phyloP scores from a whole-genome alignment of 345 rosid genomes.

The Turritis glabra region DNA sequence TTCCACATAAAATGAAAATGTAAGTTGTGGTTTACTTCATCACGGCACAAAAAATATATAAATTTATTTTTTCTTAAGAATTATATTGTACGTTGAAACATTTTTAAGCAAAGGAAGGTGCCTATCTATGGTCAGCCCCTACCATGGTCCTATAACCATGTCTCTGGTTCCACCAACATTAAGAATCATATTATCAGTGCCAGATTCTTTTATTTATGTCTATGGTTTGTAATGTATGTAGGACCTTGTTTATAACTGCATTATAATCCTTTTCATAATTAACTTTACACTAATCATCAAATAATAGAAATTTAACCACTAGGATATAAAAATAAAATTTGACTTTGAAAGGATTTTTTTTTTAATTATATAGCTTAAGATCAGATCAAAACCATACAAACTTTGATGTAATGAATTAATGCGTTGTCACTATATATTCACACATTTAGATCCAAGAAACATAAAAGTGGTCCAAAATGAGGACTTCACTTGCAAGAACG shows the following conservation, averaged over 20 bases:
- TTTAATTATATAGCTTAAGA: background rate
- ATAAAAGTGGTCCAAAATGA: background rate
- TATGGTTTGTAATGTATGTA: constrained; percentile 6
- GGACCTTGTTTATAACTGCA: background rate
- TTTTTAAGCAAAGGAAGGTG: background rate
- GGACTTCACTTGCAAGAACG: background rate
- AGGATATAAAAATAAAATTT: background rate
- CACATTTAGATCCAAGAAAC: background rate
- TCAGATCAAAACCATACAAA: background rate
- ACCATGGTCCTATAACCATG: constrained; percentile 11
- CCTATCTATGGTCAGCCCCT: background rate
- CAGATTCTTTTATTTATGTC: constrained; percentile 15
- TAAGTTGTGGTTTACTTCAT: background rate
- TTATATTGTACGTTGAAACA: background rate
- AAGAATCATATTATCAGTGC: background rate
- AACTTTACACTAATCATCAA: background rate
- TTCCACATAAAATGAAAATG: background rate
- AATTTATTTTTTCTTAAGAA: background rate
- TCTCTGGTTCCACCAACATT: constrained; percentile 24
- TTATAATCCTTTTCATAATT: background rate
- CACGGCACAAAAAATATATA: background rate
- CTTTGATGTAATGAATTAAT: background rate
- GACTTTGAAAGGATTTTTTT: background rate
- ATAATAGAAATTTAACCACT: background rate
- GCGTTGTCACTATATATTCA: background rate